phyloP scores from a whole-genome alignment of 805 yeast genomes.

The Hanseniaspora singularis region DNA sequence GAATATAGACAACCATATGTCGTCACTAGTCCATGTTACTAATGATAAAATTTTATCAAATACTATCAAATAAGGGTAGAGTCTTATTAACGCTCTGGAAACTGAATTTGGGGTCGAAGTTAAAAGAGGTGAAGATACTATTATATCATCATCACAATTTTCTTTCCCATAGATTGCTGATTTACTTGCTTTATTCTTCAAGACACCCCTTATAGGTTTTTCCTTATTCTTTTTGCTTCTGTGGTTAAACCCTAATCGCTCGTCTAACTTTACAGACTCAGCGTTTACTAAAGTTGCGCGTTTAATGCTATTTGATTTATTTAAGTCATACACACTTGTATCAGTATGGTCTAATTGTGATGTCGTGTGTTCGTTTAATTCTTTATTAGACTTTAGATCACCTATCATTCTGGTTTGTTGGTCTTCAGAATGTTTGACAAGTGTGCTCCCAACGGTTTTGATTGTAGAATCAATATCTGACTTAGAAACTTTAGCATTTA shows the following conservation, averaged over 20 bases:
- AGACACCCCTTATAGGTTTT: conserved; percentile 15
- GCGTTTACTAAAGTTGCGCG: conserved; percentile 12
- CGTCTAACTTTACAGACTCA: conserved; percentile 7
- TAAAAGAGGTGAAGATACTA: conserved; percentile 60
- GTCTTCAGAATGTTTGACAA: too few species aligned
- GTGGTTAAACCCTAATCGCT: conserved; percentile 16
- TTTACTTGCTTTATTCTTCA: conserved; percentile 15
- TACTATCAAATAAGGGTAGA: conserved; percentile 74
- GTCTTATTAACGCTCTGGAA: conserved; percentile 64
- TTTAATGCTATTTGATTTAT: conserved; percentile 3
- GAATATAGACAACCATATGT: conserved; percentile 61
- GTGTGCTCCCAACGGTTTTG: too few species aligned
- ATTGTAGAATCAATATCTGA: too few species aligned
- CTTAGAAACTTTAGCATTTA: too few species aligned
- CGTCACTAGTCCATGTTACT: conserved; percentile 85
- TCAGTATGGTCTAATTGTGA: too few species aligned
- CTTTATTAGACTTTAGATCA: too few species aligned
- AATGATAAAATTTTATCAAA: conserved; percentile 59
- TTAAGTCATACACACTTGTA: neutral
- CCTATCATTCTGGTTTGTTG: too few species aligned
- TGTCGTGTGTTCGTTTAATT: too few species aligned
- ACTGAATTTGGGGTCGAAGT: conserved; percentile 86
- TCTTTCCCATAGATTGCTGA: too few species aligned
- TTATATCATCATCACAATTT: conserved; percentile 15
- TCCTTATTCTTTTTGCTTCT: conserved; percentile 12